Conservation (phyloP, 768 basidiomycete genomes). For the Phylloporus arenicola region DNA sequence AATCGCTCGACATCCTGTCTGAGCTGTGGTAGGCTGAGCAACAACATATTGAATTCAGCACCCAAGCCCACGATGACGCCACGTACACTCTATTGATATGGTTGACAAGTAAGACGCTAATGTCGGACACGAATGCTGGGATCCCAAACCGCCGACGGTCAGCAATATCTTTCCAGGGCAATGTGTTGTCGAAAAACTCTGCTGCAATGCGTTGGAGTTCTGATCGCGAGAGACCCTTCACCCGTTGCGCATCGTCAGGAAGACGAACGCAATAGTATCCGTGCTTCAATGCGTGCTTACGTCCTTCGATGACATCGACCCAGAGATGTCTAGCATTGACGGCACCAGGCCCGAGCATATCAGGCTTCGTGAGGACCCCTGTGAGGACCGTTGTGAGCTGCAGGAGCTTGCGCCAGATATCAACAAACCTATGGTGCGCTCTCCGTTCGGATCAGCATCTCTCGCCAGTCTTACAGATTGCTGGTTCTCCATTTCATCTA, state of each 20-base stretch:
- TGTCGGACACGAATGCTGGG: constrained; percentile 42
- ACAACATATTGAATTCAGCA: neutral
- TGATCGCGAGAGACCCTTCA: constrained; percentile 28
- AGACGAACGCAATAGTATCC: constrained; percentile 67
- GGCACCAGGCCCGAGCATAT: constrained; percentile 43
- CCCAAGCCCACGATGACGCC: neutral
- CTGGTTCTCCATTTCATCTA: constrained; percentile 69
- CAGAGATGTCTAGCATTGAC: constrained; percentile 39
- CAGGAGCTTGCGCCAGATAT: neutral
- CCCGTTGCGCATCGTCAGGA: constrained; percentile 53
- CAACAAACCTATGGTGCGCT: constrained; percentile 55
- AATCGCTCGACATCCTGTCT: constrained; percentile 35
- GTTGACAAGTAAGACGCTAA: constrained; percentile 47
- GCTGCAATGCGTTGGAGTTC: constrained; percentile 36
- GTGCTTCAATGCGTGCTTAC: constrained; percentile 40
- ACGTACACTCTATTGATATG: constrained; percentile 53
- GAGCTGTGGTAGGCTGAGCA: constrained; percentile 44
- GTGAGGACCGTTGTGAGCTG: neutral
- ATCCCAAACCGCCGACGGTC: constrained; percentile 52
- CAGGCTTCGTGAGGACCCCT: constrained; percentile 73
- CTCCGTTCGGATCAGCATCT: constrained; percentile 47
- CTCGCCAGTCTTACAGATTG: constrained; percentile 50
- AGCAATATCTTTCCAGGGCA: constrained; percentile 49
- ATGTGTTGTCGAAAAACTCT: constrained; percentile 42
- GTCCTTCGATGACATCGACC: constrained; percentile 49